phyloP scores from a whole-genome alignment of 345 rosid species.

The Tarenaya hassleriana region DNA sequence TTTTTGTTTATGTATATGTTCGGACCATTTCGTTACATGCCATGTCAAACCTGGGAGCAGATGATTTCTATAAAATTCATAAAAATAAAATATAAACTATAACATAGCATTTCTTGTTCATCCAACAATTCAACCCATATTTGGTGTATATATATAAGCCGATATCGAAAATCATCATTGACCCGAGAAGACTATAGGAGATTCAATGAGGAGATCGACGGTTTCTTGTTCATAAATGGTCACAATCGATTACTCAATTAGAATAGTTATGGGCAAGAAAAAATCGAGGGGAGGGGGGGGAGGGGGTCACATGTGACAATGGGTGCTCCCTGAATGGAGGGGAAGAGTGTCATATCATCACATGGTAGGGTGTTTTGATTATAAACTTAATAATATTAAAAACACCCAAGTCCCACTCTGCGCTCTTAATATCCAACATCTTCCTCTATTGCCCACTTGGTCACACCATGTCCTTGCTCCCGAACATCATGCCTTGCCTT shows the following conservation, averaged over 20 bases:
- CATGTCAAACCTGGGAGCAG: no score
- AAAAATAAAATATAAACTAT: no score
- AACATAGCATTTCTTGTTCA: no score
- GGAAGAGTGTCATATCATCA: slow-evolving; percentile 28
- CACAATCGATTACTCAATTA: no score
- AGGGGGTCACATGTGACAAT: slow-evolving; percentile 26
- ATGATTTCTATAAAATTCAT: no score
- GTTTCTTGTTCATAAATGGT: background rate
- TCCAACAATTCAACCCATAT: no score
- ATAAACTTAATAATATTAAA: slow-evolving; percentile 10
- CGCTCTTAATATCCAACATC: slow-evolving; percentile 22
- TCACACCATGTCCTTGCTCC: slow-evolving; percentile 28
- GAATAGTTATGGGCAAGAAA: background rate
- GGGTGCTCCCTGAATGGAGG: slow-evolving; percentile 30
- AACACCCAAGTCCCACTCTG: slow-evolving; percentile 32
- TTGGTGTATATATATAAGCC: no score
- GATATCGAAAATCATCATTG: no score
- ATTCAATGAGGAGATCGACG: no score
- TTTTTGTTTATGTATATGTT: no score
- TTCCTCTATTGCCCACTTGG: slow-evolving; percentile 28
- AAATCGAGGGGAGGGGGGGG: background rate
- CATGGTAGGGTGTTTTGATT: slow-evolving; percentile 26
- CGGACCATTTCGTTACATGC: no score
- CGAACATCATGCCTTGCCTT: slow-evolving; percentile 15
- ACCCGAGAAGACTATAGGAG: no score